A percentile compares a stretch with the other conserved stretches of the same genome.
These are phyloP conservation scores for Penicillium hesseltinei DNA, from an alignment of 2,329 filamentous ascomycete genomes.

Conservation along the genomic window DNA sequence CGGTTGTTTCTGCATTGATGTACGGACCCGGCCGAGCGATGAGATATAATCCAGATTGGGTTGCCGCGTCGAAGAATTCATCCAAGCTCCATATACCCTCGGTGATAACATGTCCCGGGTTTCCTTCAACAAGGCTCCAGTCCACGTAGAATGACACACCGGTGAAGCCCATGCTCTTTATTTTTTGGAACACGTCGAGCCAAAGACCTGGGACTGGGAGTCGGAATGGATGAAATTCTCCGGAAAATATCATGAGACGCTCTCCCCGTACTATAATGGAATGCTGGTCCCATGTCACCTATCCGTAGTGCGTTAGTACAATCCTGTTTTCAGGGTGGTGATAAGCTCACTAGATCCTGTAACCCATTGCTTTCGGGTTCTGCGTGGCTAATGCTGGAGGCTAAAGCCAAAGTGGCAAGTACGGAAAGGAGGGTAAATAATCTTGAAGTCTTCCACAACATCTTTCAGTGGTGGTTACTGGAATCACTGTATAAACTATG, in stretches of 20 bases:
- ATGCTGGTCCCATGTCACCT: conserved; percentile 17
- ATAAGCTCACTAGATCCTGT: neutral
- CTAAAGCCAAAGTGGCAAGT: neutral
- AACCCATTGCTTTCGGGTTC: neutral
- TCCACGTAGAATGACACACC: conserved; percentile 64
- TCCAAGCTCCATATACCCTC: conserved; percentile 67
- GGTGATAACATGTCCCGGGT: conserved; percentile 63
- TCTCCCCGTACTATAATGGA: conserved; percentile 56
- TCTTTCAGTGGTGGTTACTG: neutral
- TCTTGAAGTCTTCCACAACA: neutral
- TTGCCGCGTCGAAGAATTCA: conserved; percentile 35
- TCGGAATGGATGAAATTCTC: conserved; percentile 68
- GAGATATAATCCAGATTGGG: conserved; percentile 57
- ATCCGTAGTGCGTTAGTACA: neutral
- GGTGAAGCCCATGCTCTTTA: conserved; percentile 74
- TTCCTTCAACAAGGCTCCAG: conserved; percentile 55
- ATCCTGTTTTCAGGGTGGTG: neutral
- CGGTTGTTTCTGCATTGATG: conserved; percentile 72
- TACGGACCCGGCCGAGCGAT: conserved; percentile 69
- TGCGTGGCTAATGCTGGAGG: neutral
- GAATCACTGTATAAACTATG: neutral
- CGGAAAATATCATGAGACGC: conserved; percentile 66
- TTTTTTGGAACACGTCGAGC: conserved; percentile 75
- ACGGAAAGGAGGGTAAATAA: neutral
- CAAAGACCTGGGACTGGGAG: conserved; percentile 61